A percentile compares a stretch with the other conserved stretches of the same genome.
Evolutionary conservation across 345 rosid genomes (phyloP).

Genomic region (Salix purpurea): DNA sequence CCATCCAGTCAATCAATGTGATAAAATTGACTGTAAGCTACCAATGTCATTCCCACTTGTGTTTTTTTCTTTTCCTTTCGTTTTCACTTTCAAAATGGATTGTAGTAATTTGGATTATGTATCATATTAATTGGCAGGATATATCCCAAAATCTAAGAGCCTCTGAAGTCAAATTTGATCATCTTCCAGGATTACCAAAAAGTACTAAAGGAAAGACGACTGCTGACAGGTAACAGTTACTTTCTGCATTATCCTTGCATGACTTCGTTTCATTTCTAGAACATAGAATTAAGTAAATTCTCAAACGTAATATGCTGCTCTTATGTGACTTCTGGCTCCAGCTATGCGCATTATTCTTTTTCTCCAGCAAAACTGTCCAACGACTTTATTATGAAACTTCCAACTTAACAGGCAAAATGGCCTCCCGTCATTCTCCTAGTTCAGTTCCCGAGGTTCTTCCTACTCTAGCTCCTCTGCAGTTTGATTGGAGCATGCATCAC

Average conservation of each 20-base stretch:
- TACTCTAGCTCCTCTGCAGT: constrained; percentile 31
- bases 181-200: constrained; percentile 20
- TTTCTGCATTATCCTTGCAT: neutral
- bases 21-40: constrained; percentile 47
- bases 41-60: neutral
- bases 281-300: neutral
- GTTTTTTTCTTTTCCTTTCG: neutral
- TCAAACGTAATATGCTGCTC: constrained; percentile 11
- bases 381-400: constrained; percentile 36
- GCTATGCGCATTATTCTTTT: constrained; percentile 47
- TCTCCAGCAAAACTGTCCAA: constrained; percentile 51
- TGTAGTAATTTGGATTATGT: neutral
- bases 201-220: constrained; percentile 25
- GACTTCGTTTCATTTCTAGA: neutral
- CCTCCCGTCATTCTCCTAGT: constrained; percentile 41
- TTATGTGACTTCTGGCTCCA: constrained; percentile 31
- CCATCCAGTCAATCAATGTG: constrained; percentile 32
- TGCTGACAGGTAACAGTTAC: constrained; percentile 45
- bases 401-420: constrained; percentile 27
- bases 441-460: constrained; percentile 53
- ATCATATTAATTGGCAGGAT: constrained; percentile 41
- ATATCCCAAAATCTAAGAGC: constrained; percentile 32
- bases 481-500: constrained; percentile 9
- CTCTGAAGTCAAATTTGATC: constrained; percentile 42
- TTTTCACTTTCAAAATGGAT: neutral